These are phyloP conservation scores for Carallia brachiata DNA, from an alignment of 345 rosid genomes.

Conservation along the genomic window DNA sequence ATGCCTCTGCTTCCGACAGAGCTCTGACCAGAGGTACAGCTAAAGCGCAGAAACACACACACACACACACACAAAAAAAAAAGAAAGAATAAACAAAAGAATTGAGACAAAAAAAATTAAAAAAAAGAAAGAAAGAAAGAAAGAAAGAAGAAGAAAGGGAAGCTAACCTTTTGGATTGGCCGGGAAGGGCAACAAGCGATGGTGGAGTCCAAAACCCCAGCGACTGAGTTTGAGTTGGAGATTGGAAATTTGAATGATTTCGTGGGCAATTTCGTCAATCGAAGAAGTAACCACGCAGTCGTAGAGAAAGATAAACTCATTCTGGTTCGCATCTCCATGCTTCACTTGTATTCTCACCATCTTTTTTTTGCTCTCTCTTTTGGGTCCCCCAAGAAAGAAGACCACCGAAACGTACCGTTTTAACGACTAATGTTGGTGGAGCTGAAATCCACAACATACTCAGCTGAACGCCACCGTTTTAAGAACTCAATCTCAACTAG, in stretches of 20 bases:
- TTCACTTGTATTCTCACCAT: conserved; percentile 8
- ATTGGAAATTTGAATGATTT: conserved; percentile 6
- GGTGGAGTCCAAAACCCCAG: not conserved
- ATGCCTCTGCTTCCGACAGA: not conserved
- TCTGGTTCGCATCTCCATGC: not conserved
- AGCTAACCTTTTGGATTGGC: not conserved
- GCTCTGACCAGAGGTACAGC: conserved; percentile 3
- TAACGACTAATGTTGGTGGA: too few relatives aligned
- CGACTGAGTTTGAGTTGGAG: not conserved
- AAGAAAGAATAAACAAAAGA: not conserved
- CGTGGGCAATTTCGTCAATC: conserved; percentile 8
- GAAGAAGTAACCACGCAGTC: not conserved
- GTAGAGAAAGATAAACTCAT: not conserved
- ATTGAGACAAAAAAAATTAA: not conserved
- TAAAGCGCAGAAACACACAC: not conserved
- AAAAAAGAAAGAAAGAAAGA: not conserved
- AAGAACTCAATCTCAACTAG: too few relatives aligned
- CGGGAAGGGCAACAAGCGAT: not conserved
- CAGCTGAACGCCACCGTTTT: too few relatives aligned
- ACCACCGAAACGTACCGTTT: conserved; percentile 4
- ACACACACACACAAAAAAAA: too few relatives aligned
- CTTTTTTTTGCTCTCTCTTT: too few relatives aligned
- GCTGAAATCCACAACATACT: too few relatives aligned
- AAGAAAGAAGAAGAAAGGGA: not conserved
- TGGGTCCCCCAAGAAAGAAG: not conserved